Evolutionary conservation across 805 yeast species (phyloP).

Genomic region (Starmerella floris): DNA sequence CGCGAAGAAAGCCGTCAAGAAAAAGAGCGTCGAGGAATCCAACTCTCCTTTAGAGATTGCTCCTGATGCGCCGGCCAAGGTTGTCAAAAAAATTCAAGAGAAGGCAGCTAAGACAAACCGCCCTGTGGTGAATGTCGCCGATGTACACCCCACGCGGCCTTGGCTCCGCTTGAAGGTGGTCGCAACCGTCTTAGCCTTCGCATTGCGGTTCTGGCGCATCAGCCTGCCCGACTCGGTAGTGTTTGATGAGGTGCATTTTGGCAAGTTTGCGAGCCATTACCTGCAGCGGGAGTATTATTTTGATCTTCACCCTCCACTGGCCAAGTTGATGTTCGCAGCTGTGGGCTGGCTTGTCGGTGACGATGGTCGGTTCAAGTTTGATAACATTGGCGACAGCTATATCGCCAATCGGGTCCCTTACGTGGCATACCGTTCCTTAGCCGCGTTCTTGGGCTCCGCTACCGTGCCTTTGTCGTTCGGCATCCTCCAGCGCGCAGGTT

Average conservation of each 20-base stretch:
- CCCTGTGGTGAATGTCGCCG: too few relatives aligned
- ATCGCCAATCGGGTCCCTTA: constrained; percentile 69
- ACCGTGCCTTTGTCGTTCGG: constrained; percentile 80
- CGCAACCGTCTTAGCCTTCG: constrained; percentile 46
- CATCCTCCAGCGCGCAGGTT: constrained; percentile 65
- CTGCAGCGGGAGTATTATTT: constrained; percentile 79
- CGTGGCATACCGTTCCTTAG: constrained; percentile 67
- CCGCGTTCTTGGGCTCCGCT: constrained; percentile 68
- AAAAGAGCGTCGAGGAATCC: neutral
- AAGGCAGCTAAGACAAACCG: neutral
- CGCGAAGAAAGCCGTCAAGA: neutral
- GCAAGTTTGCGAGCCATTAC: constrained; percentile 89
- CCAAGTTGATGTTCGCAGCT: constrained; percentile 81
- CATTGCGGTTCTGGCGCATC: constrained; percentile 60
- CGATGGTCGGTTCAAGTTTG: constrained; percentile 81
- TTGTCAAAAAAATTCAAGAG: neutral
- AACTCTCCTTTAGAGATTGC: neutral
- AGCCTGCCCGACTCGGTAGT: constrained; percentile 83
- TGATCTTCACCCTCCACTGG: constrained; percentile 96
- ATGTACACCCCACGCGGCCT: too few relatives aligned
- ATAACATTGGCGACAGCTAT: constrained; percentile 55
- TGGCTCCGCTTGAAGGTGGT: constrained; percentile 6
- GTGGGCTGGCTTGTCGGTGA: constrained; percentile 78
- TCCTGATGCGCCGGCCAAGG: neutral
- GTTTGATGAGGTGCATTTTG: constrained; percentile 80